These are phyloP conservation scores for Kuraishia borneana DNA, from an alignment of 805 yeast species.

Conservation along the genomic window DNA sequence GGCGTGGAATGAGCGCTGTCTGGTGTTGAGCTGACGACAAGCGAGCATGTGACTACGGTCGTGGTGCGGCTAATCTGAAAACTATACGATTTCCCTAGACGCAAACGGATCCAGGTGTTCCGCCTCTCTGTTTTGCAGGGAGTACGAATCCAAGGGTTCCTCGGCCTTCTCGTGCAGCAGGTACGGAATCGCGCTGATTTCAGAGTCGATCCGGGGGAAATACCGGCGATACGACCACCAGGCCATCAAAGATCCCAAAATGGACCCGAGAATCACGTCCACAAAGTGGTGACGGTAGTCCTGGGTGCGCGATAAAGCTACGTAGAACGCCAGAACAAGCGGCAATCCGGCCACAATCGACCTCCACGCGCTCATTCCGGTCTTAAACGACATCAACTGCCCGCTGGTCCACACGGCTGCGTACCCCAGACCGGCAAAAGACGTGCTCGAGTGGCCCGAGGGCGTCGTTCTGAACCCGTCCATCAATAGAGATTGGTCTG, in stretches of 20 bases:
- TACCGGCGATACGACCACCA: conserved; percentile 42
- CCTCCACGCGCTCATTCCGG: conserved; percentile 52
- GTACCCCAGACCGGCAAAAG: conserved; percentile 60
- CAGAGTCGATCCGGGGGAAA: conserved; percentile 37
- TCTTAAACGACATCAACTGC: conserved; percentile 33
- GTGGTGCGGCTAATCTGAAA: neutral
- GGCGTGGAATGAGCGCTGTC: neutral
- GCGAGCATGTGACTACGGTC: conserved; percentile 1
- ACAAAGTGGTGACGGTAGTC: conserved; percentile 92
- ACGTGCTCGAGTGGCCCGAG: conserved; percentile 66
- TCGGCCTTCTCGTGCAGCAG: no score
- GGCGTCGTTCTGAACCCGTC: conserved; percentile 82
- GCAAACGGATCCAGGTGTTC: neutral
- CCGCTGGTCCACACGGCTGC: conserved; percentile 57
- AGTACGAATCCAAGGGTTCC: no score
- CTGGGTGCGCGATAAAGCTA: conserved; percentile 79
- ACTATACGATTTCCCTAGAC: neutral
- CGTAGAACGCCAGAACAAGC: conserved; percentile 52
- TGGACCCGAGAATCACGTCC: conserved; percentile 68
- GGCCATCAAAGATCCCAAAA: conserved; percentile 54
- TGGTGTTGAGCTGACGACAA: neutral
- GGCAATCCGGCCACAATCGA: conserved; percentile 43
- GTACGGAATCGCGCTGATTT: no score
- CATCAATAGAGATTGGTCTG: conserved; percentile 26
- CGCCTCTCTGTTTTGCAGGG: no score